A percentile compares a stretch with the other conserved stretches of the same genome.
These are phyloP conservation scores for Lanmaoa pseudosensibilis DNA, from an alignment of 768 basidiomycete species.

Conservation along the genomic window DNA sequence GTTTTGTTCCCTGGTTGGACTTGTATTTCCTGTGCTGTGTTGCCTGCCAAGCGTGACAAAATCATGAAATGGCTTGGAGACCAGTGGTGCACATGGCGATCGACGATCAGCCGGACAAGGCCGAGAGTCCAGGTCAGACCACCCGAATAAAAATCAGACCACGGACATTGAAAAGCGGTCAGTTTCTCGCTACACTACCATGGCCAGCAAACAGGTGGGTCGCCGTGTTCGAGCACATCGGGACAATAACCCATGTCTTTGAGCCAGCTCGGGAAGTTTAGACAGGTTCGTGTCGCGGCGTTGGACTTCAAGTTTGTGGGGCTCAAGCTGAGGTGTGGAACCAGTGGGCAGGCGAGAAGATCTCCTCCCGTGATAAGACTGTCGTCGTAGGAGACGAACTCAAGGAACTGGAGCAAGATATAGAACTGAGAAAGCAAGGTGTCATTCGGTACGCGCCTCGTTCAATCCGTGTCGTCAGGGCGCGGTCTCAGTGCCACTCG, in stretches of 20 bases:
- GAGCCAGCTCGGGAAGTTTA: constrained; percentile 69
- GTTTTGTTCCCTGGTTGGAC: neutral
- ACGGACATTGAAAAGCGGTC: neutral
- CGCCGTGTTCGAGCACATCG: neutral
- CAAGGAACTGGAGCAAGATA: constrained; percentile 76
- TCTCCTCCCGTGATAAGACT: constrained; percentile 81
- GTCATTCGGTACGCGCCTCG: constrained; percentile 57
- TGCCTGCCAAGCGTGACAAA: neutral
- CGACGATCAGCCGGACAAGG: constrained; percentile 14
- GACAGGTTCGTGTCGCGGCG: constrained; percentile 52
- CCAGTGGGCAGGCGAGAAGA: constrained; percentile 89
- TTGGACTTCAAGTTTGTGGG: constrained; percentile 1
- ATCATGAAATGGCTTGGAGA: neutral
- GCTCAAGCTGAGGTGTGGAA: constrained; percentile 21
- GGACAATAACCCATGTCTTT: constrained; percentile 1
- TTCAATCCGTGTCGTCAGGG: neutral
- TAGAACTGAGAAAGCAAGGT: constrained; percentile 77
- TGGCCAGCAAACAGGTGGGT: constrained; percentile 69
- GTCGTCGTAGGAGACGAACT: constrained; percentile 71
- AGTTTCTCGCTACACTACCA: constrained; percentile 26
- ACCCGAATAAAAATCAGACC: constrained; percentile 20
- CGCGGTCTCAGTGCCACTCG: constrained; percentile 2
- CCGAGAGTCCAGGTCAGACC: constrained; percentile 14
- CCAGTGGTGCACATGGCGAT: neutral
- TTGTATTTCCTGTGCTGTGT: neutral